Evolutionary conservation across 345 rosid species (phyloP), one percentile per base, ranked within the genome.

Genomic region (Punica granatum): DNA sequence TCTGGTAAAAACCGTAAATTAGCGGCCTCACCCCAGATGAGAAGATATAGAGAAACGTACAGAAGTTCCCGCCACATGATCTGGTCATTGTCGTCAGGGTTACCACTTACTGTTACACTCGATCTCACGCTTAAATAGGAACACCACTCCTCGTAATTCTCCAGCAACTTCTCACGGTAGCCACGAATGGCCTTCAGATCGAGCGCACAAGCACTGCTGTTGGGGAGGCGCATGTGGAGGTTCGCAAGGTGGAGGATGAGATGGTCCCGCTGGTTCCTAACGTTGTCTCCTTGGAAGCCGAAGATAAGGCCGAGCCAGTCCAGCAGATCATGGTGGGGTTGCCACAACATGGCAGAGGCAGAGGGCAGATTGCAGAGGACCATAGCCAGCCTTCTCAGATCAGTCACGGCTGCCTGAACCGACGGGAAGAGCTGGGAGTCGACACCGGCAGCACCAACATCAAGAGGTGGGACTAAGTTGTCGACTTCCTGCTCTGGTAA

Each of bases 231-330:
- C 98, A 92, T 92, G 83, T 92, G 98, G 46, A 85, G 74, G 73
- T 92, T 92, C 37, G 96, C 88, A 33, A 92, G 74, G 80, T 89
- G 98, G 49, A 92, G 96, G 28, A 92, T 94, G 51, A 92, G 74
- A 78, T 92, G 83, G 74, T 92, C 98, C 67, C 96, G 56, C 79
- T 92, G 98, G 77, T 92, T 89, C 77, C 84, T 63, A 0, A 89
- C 90, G 85, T 77, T 92, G 63, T 83, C 94, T 28, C 44, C 65
- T 44, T 89, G 98, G 71, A 92, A 92, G 12, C 96, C 94, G 63
- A 89, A 92, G 36, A 77, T 72, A 15, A 54, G n/a, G 6, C 86
- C 87, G 8, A 92, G 75, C 98, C 96, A 92, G 80, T 89, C 96
- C 77, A 92, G 70, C 71, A 89, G 65, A 86, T 92, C 98, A 84